A percentile compares a stretch with the other conserved stretches of the same genome.
Conservation (phyloP, 1,139 yeast genomes). For the Sugiyamaella japonica region DNA sequence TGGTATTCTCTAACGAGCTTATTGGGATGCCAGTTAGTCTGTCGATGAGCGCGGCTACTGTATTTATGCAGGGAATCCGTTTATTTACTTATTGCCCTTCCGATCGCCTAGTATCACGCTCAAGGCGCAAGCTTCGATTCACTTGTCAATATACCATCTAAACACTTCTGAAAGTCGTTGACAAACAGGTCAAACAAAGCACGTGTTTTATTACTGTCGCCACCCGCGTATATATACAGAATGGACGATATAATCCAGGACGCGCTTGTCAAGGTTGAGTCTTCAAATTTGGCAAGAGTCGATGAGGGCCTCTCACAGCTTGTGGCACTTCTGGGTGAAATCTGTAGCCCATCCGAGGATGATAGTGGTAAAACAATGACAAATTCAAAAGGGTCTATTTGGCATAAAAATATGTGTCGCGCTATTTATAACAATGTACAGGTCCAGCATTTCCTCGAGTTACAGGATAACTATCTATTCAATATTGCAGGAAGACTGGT, state of each 20-base stretch:
- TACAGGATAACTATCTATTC: slow-evolving; percentile 54
- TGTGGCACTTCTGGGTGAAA: slow-evolving; percentile 5
- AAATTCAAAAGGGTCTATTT: slow-evolving; percentile 16
- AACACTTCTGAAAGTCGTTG: too few species aligned
- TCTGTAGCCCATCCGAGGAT: slow-evolving; percentile 13
- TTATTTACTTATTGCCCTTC: slow-evolving; percentile 14
- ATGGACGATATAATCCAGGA: slow-evolving; percentile 19
- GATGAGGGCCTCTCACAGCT: slow-evolving; percentile 15
- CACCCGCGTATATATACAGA: neutral
- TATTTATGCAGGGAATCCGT: slow-evolving; percentile 7
- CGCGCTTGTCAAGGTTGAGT: slow-evolving; percentile 13
- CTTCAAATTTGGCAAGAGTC: neutral
- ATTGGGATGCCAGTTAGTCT: too few species aligned
- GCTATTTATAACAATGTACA: slow-evolving; percentile 31
- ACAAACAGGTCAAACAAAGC: too few species aligned
- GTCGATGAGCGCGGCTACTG: neutral
- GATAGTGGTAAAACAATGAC: neutral
- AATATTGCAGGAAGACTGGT: slow-evolving; percentile 49
- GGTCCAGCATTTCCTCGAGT: slow-evolving; percentile 46
- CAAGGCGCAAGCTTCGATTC: too few species aligned
- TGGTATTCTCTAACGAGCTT: too few species aligned
- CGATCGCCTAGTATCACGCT: neutral
- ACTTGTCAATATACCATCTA: too few species aligned
- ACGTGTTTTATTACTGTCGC: neutral
- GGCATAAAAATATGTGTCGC: slow-evolving; percentile 17